Conservation (phyloP, 768 basidiomycete species). For the Lactifluus volemus region DNA sequence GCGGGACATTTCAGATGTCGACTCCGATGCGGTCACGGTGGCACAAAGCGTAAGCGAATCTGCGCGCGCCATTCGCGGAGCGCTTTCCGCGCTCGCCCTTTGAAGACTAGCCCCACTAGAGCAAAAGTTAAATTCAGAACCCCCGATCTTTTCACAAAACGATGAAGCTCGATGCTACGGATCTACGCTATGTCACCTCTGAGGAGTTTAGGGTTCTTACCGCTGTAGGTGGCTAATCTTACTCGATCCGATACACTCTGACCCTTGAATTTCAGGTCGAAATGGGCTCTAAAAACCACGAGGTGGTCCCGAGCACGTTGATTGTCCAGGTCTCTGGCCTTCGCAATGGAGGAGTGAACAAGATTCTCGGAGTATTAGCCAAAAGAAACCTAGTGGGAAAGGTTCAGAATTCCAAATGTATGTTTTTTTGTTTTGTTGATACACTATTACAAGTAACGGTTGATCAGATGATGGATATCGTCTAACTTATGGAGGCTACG, state of each 20-base stretch:
- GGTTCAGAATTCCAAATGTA: conserved; percentile 91
- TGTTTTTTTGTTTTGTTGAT: conserved; percentile 20
- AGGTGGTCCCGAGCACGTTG: conserved; percentile 83
- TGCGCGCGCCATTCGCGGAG: neutral
- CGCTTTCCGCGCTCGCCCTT: neutral
- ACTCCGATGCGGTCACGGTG: too few species aligned
- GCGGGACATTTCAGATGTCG: conserved; percentile 1
- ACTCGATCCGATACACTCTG: neutral
- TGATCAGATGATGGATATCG: conserved; percentile 89
- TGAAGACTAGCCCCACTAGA: neutral
- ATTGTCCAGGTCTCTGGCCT: conserved; percentile 92
- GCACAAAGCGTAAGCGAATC: too few species aligned
- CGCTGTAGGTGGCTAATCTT: conserved; percentile 43
- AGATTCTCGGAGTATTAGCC: conserved; percentile 79
- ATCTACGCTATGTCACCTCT: conserved; percentile 82
- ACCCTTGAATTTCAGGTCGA: conserved; percentile 63
- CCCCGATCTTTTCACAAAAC: neutral
- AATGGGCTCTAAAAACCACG: conserved; percentile 97
- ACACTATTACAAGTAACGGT: neutral
- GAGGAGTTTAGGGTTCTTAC: conserved; percentile 96
- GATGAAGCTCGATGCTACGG: conserved; percentile 95
- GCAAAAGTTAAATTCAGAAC: neutral
- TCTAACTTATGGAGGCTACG: conserved; percentile 97
- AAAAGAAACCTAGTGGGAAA: conserved; percentile 86
- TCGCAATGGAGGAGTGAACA: conserved; percentile 88